phyloP scores from a whole-genome alignment of 2,329 filamentous ascomycete species.

The Pseudocercospora ulei region DNA sequence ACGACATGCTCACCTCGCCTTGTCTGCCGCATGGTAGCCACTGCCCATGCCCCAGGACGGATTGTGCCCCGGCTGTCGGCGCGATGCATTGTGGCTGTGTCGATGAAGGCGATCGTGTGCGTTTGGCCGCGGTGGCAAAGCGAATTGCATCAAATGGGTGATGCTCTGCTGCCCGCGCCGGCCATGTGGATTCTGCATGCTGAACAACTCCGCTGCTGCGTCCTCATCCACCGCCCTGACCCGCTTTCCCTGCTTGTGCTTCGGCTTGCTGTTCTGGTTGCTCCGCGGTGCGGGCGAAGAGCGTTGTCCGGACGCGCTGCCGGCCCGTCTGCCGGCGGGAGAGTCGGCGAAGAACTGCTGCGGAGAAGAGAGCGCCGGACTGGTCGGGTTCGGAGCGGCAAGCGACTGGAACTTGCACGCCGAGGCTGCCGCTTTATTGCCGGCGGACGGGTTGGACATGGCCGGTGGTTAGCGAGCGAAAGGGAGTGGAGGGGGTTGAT shows the following conservation, averaged over 20 bases:
- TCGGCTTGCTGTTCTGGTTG: conserved; percentile 64
- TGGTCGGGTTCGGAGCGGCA: conserved; percentile 31
- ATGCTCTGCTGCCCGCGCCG: conserved; percentile 93
- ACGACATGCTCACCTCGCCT: conserved; percentile 56
- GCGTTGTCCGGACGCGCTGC: conserved; percentile 24
- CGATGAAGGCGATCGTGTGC: conserved; percentile 46
- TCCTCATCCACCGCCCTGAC: conserved; percentile 67
- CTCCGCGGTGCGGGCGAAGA: conserved; percentile 52
- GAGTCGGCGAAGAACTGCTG: conserved; percentile 39
- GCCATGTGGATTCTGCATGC: conserved; percentile 37
- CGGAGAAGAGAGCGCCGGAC: conserved; percentile 40
- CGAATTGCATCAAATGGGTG: conserved; percentile 90
- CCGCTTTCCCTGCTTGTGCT: conserved; percentile 72
- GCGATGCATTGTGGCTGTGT: conserved; percentile 37
- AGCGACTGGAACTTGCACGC: conserved; percentile 36
- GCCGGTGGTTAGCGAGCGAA: conserved; percentile 4
- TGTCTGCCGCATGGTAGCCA: conserved; percentile 81
- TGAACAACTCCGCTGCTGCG: conserved; percentile 59
- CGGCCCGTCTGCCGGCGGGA: conserved; percentile 32
- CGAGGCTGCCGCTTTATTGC: conserved; percentile 32
- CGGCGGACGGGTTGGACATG: conserved; percentile 41
- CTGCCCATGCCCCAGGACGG: conserved; percentile 78
- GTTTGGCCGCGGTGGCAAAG: conserved; percentile 59
- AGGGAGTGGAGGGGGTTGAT: no score
- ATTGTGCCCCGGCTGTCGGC: conserved; percentile 50